phyloP scores from a whole-genome alignment of 192 early-diverging fungal species.

The Borealophlyctis nickersoniae region DNA sequence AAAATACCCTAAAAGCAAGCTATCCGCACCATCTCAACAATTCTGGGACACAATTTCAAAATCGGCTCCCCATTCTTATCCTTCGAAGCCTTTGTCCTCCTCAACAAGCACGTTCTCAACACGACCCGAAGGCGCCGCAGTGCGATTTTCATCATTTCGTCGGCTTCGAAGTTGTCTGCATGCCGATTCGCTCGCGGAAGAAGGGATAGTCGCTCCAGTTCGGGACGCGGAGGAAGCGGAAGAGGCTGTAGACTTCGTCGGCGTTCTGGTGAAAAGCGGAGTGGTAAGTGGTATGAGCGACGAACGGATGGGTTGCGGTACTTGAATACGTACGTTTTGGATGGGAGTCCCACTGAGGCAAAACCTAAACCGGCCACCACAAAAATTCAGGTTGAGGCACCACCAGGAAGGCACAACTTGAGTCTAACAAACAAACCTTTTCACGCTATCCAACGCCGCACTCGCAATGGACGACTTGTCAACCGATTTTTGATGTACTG shows the following conservation, averaged over 20 bases:
- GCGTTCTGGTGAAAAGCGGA: neutral
- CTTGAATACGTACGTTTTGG: neutral
- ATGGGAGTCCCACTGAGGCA: neutral
- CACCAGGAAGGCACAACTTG: no score
- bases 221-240: neutral
- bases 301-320: neutral
- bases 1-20: no score
- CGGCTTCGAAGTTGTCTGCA: neutral
- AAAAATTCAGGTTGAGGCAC: no score
- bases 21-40: neutral
- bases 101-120: slow-evolving; percentile 1
- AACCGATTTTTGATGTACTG: slow-evolving; percentile 39
- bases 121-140: neutral
- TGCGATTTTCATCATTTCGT: neutral
- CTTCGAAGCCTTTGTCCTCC: neutral
- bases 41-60: neutral
- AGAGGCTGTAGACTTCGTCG: neutral
- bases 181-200: slow-evolving; percentile 1
- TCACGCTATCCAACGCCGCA: neutral
- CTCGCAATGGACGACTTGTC: neutral
- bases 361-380: no score
- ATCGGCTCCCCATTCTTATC: slow-evolving; percentile 2
- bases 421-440: no score
- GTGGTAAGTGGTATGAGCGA: neutral
- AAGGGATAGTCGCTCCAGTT: neutral